Base-by-base conservation (phyloP, 371 early-diverging fungal species). In the Mucor lusitanicus region DNA sequence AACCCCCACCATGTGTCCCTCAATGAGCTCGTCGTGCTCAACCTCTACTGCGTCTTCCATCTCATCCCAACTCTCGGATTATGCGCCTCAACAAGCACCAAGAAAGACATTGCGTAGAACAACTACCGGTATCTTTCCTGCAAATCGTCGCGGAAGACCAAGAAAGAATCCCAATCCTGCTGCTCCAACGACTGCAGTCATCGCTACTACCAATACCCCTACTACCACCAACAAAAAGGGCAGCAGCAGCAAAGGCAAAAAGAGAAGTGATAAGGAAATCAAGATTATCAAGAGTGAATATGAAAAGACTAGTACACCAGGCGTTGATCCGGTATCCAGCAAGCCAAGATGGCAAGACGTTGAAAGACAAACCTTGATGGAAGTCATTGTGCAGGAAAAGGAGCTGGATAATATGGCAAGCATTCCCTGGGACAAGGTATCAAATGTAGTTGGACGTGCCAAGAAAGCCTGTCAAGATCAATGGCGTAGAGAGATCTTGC, bases 391-490 rank as follows among this genome's bases (percentile, higher is more conserved):
- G 0, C 71, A 68, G 15, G 78, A 78, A 15, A 82, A 80, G 42
- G 40, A 71, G 3, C 46, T 82, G 33, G 77, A 80, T 57, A 72
- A 80, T 40, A 82, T 82, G 83, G 25, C 75, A 12, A 72, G 72
- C 9, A 78, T 76, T 57, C 64, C 53, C 15, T 82, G 83, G 83
- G 77, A 78, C 35, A 54, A 55, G 9, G 78, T 82, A 40, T 65
- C 83, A 6, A 25, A 42, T 15, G 60, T 33, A 0, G 83, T 82
- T 1, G 80, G 78, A 3, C 67, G 78, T 3, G 70, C 78, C 12
- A 76, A 74, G 27, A 82, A 82, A 59, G 75, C 83, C 3, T 82
- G 83, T 25, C 80, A 82, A 30, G 83, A 82, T 68, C 83, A 82
- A 46, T 82, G 83, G 83, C 70, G 82, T 28, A 71, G 82, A 11